Evolutionary conservation across 2,329 filamentous ascomycete genomes (phyloP).

Genomic region (Tolypocladium sp.): DNA sequence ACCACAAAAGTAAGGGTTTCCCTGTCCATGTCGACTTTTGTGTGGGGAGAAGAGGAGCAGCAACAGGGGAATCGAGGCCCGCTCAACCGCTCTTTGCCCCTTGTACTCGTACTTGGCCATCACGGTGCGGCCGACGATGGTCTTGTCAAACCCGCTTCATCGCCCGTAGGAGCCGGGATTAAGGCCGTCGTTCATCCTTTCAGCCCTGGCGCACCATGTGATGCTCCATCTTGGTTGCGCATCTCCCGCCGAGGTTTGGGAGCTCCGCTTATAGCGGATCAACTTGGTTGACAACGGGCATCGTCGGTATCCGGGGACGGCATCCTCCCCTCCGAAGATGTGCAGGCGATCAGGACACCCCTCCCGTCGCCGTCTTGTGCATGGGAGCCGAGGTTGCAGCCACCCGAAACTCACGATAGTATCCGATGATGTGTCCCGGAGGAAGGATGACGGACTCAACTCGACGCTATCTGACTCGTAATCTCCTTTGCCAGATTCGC

Average conservation of each 20-base stretch:
- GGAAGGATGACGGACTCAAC: neutral
- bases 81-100: neutral
- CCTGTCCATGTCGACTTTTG: neutral
- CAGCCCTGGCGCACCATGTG: neutral
- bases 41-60: neutral
- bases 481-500: neutral
- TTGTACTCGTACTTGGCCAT: neutral
- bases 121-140: neutral
- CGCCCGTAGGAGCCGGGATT: neutral
- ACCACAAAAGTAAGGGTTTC: neutral
- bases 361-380: neutral
- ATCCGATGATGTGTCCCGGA: neutral
- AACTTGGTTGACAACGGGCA: neutral
- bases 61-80: neutral
- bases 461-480: neutral
- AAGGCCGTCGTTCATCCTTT: neutral
- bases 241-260: neutral
- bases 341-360: neutral
- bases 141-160: neutral
- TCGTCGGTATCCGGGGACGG: neutral
- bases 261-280: neutral
- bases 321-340: neutral
- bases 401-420: neutral
- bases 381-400: neutral
- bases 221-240: neutral